Evolutionary conservation across 495 filamentous ascomycete species (phyloP).

Genomic region (Sordaria brevicollis): DNA sequence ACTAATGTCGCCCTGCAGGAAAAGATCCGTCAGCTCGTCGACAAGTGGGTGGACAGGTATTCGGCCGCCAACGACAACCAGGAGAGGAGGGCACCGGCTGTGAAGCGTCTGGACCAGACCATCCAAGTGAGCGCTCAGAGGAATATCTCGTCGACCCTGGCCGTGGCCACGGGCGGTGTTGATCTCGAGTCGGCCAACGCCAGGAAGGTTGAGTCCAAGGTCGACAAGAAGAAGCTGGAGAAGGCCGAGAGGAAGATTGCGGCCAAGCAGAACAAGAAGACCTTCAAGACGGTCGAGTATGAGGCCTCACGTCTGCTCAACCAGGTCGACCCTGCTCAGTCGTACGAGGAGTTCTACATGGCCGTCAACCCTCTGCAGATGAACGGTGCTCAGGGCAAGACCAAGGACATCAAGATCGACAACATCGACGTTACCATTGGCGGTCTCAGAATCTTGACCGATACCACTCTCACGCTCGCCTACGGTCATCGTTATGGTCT

Average conservation of each 20-base stretch:
- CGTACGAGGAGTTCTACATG: constrained; percentile 99
- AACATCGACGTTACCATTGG: constrained; percentile 89
- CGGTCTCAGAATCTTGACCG: constrained; percentile 77
- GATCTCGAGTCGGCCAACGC: constrained; percentile 88
- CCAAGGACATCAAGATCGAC: constrained; percentile 98
- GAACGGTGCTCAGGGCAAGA: constrained; percentile 64
- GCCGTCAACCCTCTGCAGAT: constrained; percentile 92
- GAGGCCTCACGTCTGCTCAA: constrained; percentile 87
- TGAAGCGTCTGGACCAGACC: constrained; percentile 83
- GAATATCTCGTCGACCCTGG: constrained; percentile 91
- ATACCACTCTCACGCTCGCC: constrained; percentile 80
- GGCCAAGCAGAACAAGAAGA: constrained; percentile 96
- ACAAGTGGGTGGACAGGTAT: constrained; percentile 78
- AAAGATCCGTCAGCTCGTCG: constrained; percentile 73
- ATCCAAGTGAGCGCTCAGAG: constrained; percentile 90
- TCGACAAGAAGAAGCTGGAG: constrained; percentile 98
- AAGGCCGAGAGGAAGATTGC: constrained; percentile 97
- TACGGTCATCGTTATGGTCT: constrained; percentile 94
- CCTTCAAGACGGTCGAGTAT: constrained; percentile 95
- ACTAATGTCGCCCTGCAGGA: constrained; percentile 54
- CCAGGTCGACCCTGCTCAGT: constrained; percentile 72
- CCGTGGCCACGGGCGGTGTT: constrained; percentile 70
- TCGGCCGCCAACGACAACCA: constrained; percentile 55
- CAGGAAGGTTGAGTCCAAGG: constrained; percentile 90
- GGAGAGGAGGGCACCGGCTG: constrained; percentile 54